A percentile compares a stretch with the other conserved stretches of the same genome.
phyloP scores from a whole-genome alignment of 140 eudicot genomes.

The Ambrosia hybrid region DNA sequence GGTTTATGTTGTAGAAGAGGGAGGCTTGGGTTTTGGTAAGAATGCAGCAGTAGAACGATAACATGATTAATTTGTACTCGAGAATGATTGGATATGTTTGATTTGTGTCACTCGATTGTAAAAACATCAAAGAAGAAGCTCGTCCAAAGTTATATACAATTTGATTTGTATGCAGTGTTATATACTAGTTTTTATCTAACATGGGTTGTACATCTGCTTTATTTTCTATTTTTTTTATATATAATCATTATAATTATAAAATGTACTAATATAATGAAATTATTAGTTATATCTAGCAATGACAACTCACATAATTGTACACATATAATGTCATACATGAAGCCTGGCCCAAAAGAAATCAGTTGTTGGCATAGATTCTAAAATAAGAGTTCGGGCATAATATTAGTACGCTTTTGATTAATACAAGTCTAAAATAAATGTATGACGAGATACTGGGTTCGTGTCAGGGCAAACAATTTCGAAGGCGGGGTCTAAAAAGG shows the following conservation, averaged over 20 bases:
- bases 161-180: background rate
- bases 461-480: too few relatives aligned
- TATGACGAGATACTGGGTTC: too few relatives aligned
- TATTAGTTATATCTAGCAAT: too few relatives aligned
- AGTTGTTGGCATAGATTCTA: too few relatives aligned
- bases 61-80: conserved; percentile 12
- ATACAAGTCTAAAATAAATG: too few relatives aligned
- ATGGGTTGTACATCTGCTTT: background rate
- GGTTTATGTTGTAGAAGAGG: conserved; percentile 15
- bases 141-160: conserved; percentile 1
- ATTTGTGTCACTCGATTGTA: background rate
- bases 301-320: background rate
- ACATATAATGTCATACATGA: background rate
- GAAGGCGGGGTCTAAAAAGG: too few relatives aligned
- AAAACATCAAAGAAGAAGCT: background rate
- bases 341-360: background rate
- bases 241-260: background rate
- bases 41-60: conserved; percentile 5
- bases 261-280: background rate
- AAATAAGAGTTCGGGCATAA: too few relatives aligned
- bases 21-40: conserved; percentile 16
- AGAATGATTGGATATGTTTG: background rate
- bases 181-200: background rate
- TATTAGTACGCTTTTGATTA: too few relatives aligned
- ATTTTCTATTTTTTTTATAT: background rate